A percentile compares a stretch with the other conserved stretches of the same genome.
Conservation (phyloP, 2,329 filamentous ascomycete species). For the Penicillium italicum region DNA sequence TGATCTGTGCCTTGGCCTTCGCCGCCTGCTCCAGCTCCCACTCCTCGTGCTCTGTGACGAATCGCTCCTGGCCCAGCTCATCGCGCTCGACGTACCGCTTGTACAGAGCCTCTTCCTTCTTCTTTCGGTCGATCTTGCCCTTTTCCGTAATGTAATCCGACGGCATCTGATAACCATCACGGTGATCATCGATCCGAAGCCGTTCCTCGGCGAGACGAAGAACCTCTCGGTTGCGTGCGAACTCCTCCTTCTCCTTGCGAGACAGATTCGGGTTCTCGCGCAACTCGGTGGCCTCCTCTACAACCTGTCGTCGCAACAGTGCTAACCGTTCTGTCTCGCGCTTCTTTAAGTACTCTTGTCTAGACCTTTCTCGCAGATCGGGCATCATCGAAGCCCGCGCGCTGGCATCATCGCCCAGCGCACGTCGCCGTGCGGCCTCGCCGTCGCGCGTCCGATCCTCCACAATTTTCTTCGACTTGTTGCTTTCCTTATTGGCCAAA, state of each 20-base stretch:
- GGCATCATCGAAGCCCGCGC: constrained; percentile 69
- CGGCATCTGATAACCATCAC: constrained; percentile 87
- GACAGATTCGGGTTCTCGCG: constrained; percentile 71
- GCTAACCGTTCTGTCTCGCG: constrained; percentile 81
- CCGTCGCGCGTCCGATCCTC: constrained; percentile 58
- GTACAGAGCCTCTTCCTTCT: constrained; percentile 86
- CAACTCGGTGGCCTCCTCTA: constrained; percentile 79
- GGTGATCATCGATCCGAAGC: constrained; percentile 81
- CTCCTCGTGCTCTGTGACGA: constrained; percentile 89
- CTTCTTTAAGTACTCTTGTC: constrained; percentile 92
- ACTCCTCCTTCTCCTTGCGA: constrained; percentile 77
- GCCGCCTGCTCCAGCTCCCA: constrained; percentile 89
- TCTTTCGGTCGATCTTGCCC: constrained; percentile 79
- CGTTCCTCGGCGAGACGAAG: constrained; percentile 79
- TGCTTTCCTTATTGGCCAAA: constrained; percentile 67
- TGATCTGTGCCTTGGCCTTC: constrained; percentile 84
- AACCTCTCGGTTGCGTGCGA: constrained; percentile 81
- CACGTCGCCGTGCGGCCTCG: constrained; percentile 58
- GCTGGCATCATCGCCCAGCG: constrained; percentile 63
- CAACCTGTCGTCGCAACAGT: constrained; percentile 83
- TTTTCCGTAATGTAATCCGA: constrained; percentile 95
- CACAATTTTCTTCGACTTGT: constrained; percentile 65
- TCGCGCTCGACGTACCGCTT: constrained; percentile 85
- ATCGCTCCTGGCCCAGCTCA: constrained; percentile 81
- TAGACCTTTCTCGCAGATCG: constrained; percentile 75